Conservation (phyloP, 495 filamentous ascomycete genomes). For the Penicillium samsonianum region DNA sequence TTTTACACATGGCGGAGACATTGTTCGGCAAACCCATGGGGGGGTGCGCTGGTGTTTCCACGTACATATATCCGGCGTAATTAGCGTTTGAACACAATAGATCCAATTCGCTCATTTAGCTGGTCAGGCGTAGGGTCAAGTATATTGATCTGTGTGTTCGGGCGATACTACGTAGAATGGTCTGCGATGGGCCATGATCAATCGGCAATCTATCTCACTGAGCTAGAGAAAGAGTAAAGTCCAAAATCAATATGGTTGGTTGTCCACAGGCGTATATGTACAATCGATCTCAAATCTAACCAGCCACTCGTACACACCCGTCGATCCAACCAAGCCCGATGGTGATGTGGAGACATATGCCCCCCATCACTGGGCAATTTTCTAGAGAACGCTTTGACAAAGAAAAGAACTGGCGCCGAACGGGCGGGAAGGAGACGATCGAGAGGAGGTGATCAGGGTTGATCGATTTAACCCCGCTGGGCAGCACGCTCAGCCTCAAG, state of each 20-base stretch:
- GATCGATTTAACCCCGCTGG: conserved; percentile 35
- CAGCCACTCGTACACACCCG: conserved; percentile 22
- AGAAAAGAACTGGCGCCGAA: conserved; percentile 26
- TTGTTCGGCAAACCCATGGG: conserved; percentile 2
- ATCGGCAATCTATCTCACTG: neutral
- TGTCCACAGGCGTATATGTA: conserved; percentile 34
- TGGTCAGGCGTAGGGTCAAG: neutral
- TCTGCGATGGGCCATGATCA: neutral
- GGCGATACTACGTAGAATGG: neutral
- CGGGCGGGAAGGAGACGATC: conserved; percentile 21
- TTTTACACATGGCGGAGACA: conserved; percentile 16
- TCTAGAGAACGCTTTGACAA: conserved; percentile 18
- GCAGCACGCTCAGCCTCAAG: conserved; percentile 68
- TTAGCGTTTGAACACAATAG: conserved; percentile 34
- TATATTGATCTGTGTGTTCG: neutral
- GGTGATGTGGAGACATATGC: conserved; percentile 1
- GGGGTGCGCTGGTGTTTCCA: conserved; percentile 18
- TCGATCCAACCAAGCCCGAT: conserved; percentile 18
- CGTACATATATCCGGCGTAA: conserved; percentile 34
- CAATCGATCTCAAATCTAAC: conserved; percentile 26
- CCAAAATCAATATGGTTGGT: conserved; percentile 20
- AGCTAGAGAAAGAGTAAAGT: neutral
- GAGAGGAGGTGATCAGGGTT: conserved; percentile 18
- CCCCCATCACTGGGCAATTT: conserved; percentile 13
- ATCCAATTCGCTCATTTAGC: conserved; percentile 11